Evolutionary conservation across 371 early-diverging fungal species (phyloP).

Genomic region (Sporodiniella umbellata): DNA sequence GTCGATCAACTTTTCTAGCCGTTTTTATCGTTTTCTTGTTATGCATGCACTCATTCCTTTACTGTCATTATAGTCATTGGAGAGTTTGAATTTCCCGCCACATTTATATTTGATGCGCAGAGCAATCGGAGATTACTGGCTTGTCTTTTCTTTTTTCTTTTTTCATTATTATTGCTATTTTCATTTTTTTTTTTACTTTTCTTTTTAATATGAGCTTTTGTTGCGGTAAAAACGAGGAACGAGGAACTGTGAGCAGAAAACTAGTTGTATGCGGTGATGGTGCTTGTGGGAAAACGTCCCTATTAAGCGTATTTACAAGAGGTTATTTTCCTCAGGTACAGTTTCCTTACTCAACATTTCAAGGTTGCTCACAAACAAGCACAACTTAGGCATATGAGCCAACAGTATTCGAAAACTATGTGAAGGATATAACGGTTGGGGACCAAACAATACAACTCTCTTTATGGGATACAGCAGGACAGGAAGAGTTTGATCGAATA

Average conservation of each 20-base stretch:
- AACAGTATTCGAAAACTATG: conserved; percentile 89
- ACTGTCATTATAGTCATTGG: no score
- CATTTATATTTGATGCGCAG: background rate
- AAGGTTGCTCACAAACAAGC: background rate
- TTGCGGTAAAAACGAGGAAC: background rate
- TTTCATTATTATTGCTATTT: no score
- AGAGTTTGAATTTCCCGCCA: no score
- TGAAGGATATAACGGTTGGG: conserved; percentile 74
- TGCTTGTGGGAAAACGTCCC: conserved; percentile 66
- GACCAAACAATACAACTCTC: conserved; percentile 80
- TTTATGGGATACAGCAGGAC: conserved; percentile 93
- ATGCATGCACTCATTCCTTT: no score
- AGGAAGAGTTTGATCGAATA: conserved; percentile 66
- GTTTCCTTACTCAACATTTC: background rate
- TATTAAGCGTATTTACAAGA: conserved; percentile 56
- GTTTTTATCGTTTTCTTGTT: no score
- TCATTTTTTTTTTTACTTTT: background rate
- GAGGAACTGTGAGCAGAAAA: conserved; percentile 12
- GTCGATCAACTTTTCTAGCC: no score
- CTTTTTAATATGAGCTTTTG: background rate
- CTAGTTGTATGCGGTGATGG: conserved; percentile 52
- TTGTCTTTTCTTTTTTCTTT: background rate
- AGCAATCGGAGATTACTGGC: background rate
- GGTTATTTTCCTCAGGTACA: conserved; percentile 58
- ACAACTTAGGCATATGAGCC: conserved; percentile 48